Evolutionary conservation across 2,329 filamentous ascomycete genomes (phyloP).

Genomic region (Phoma sp.): DNA sequence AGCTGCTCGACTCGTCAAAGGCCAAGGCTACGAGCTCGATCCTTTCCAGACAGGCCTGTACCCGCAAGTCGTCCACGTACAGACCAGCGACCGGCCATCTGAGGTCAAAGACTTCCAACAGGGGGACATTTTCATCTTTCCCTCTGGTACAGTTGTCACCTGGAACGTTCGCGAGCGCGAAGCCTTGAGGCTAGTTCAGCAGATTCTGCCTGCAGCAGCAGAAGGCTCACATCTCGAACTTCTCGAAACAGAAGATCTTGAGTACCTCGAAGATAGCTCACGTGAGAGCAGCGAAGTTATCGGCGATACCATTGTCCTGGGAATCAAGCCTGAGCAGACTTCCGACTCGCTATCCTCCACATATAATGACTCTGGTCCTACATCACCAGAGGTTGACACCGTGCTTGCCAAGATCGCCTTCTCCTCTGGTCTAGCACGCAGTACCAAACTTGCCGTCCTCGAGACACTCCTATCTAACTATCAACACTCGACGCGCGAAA

Average conservation of each 20-base stretch:
- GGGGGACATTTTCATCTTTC: conserved; percentile 94
- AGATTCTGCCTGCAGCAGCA: conserved; percentile 76
- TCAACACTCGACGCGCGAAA: conserved; percentile 83
- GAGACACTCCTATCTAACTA: conserved; percentile 84
- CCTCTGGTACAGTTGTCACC: conserved; percentile 89
- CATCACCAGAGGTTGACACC: conserved; percentile 57
- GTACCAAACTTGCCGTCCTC: conserved; percentile 90
- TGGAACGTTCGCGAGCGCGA: conserved; percentile 85
- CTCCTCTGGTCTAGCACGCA: conserved; percentile 89
- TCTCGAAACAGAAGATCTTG: conserved; percentile 87
- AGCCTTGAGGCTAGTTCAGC: conserved; percentile 61
- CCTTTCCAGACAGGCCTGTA: conserved; percentile 67
- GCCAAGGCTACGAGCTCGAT: conserved; percentile 67
- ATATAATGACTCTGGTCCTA: conserved; percentile 49
- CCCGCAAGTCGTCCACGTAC: conserved; percentile 70
- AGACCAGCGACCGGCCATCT: conserved; percentile 49
- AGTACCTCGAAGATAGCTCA: conserved; percentile 78
- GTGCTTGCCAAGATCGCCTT: conserved; percentile 95
- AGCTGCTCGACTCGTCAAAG: conserved; percentile 63
- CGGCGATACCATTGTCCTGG: conserved; percentile 87
- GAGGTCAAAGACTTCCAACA: conserved; percentile 56
- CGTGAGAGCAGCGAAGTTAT: conserved; percentile 78
- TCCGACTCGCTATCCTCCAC: conserved; percentile 7
- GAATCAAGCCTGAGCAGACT: conserved; percentile 64
- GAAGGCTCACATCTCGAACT: conserved; percentile 73